Evolutionary conservation across 805 yeast genomes (phyloP), one percentile per base, ranked within the genome.

Genomic region (Lipomyces japonicus): DNA sequence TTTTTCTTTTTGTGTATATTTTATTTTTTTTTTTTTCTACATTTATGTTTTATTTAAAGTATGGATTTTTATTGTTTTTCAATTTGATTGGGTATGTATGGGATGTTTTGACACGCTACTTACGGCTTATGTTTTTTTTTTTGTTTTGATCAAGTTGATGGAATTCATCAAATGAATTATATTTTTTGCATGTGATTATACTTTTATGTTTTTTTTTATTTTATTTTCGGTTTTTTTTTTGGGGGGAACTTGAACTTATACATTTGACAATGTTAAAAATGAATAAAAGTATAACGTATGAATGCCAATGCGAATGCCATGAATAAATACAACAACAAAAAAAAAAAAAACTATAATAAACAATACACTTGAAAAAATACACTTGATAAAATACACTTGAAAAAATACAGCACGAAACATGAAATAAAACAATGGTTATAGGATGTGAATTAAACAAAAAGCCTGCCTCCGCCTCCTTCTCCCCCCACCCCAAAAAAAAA

Each of bases 51-150:
- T 28, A 14, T 28, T 28, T 28, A 10, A 10, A 10, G 14, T 28
- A 14, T 28, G 10, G 10, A 14, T 10, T 28, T 28, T 28, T 28
- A 28, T 28, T 14, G 14, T 28, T 14, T 28, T 28, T n/a, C n/a
- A n/a, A n/a, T n/a, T n/a, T n/a, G n/a, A n/a, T n/a, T n/a, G n/a
- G n/a, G n/a, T n/a, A n/a, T n/a, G n/a, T n/a, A n/a, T n/a, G n/a
- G n/a, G n/a, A n/a, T n/a, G n/a, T n/a, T n/a, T n/a, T n/a, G n/a
- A n/a, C n/a, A n/a, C n/a, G n/a, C n/a, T n/a, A n/a, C n/a, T n/a
- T n/a, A n/a, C 39, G 18, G 12, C 39, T 10, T 36, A 36, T 10
- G 16, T 42, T 42, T 42, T 32, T 35, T 12, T n/a, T 23, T n/a
- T 2, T 3, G 23, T 42, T 32, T 34, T 24, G n/a, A 21, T 35